Conservation (phyloP, 352 stramenopile genomes). For the Pythium rishiriense region DNA sequence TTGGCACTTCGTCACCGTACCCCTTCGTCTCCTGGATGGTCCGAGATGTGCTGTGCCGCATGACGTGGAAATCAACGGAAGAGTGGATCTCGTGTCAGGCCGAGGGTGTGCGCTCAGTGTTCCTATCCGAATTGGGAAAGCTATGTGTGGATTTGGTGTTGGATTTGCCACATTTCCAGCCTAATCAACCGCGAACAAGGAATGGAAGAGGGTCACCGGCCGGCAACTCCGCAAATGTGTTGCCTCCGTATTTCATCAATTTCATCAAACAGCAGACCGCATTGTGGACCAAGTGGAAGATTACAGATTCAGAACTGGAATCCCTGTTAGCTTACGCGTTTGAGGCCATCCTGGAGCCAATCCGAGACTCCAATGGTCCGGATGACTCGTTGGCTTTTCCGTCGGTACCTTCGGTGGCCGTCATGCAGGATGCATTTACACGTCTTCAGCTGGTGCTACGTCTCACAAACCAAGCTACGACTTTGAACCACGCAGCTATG, state of each 20-base stretch:
- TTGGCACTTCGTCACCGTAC: conserved; percentile 56
- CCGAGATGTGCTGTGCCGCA: conserved; percentile 77
- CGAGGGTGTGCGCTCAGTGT: conserved; percentile 60
- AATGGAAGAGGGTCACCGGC: conserved; percentile 38
- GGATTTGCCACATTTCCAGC: conserved; percentile 72
- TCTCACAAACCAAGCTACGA: conserved; percentile 65
- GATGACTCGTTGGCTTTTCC: conserved; percentile 36
- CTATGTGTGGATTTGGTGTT: conserved; percentile 77
- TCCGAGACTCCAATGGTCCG: conserved; percentile 22
- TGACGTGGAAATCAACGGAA: conserved; percentile 78
- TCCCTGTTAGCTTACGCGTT: conserved; percentile 56
- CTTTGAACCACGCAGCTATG: conserved; percentile 52
- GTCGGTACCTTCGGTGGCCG: conserved; percentile 37
- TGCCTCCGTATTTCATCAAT: conserved; percentile 85
- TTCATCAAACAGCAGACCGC: conserved; percentile 79
- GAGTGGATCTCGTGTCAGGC: conserved; percentile 61
- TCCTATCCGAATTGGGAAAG: conserved; percentile 71
- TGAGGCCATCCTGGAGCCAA: conserved; percentile 58
- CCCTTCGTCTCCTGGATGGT: conserved; percentile 84
- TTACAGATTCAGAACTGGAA: conserved; percentile 56
- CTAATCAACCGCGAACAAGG: conserved; percentile 28
- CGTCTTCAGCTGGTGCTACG: conserved; percentile 68
- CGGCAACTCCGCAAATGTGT: conserved; percentile 51
- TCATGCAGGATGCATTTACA: conserved; percentile 82
- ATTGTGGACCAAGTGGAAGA: conserved; percentile 78